These are phyloP conservation scores for Stentor coeruleus DNA, from an alignment of 73 alveolate genomes.

Conservation along the genomic window DNA sequence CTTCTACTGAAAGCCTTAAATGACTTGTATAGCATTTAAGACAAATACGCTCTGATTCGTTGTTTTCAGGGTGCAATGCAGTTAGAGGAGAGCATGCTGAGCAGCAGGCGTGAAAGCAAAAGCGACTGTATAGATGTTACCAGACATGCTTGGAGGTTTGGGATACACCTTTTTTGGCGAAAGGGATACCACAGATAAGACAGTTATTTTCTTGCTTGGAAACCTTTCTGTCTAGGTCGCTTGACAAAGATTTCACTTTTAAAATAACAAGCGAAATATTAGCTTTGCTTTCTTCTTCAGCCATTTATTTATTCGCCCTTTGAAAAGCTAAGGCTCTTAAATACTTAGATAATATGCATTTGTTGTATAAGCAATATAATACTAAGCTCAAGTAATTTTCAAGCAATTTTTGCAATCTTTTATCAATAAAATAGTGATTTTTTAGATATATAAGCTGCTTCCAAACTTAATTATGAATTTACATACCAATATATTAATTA, in stretches of 20 bases:
- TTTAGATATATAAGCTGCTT: no score
- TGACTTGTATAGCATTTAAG: background rate
- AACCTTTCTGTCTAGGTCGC: background rate
- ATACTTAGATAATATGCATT: no score
- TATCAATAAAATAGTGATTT: no score
- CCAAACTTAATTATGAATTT: no score
- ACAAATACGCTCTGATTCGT: background rate
- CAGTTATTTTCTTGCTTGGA: background rate
- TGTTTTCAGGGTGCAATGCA: background rate
- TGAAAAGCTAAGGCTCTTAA: no score
- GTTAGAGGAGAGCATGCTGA: constrained; percentile 6
- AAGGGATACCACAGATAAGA: background rate
- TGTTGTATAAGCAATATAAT: no score
- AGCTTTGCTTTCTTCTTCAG: no score
- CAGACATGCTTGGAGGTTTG: background rate
- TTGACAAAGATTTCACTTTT: background rate
- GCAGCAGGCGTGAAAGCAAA: background rate
- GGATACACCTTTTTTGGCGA: background rate
- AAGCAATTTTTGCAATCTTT: no score
- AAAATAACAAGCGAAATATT: no score
- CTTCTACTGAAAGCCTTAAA: background rate
- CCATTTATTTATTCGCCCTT: no score
- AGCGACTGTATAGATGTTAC: background rate
- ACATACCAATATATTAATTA: no score
- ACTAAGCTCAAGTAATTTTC: no score